Conservation (phyloP, 202 grass and related monocot species). For the Setaria italica region DNA sequence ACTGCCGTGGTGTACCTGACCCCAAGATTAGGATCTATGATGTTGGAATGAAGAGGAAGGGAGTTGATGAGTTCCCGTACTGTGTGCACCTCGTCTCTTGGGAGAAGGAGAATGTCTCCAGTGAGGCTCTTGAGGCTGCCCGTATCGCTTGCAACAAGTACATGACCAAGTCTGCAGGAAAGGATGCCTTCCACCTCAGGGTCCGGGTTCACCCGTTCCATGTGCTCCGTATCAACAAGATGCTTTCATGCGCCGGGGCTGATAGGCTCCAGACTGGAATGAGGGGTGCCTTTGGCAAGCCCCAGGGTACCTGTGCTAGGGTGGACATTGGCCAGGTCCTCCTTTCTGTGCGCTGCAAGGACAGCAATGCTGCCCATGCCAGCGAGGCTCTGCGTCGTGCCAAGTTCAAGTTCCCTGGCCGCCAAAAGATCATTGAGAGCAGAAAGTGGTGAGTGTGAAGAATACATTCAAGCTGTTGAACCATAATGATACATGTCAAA, state of each 20-base stretch:
- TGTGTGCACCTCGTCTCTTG: conserved; percentile 70
- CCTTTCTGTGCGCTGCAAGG: conserved; percentile 77
- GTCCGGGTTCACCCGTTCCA: conserved; percentile 76
- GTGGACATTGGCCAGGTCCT: conserved; percentile 73
- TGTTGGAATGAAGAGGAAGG: conserved; percentile 85
- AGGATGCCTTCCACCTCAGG: conserved; percentile 77
- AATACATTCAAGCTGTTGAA: neutral
- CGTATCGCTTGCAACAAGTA: conserved; percentile 82
- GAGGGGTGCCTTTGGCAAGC: conserved; percentile 82
- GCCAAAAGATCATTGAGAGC: conserved; percentile 81
- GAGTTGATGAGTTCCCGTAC: conserved; percentile 75
- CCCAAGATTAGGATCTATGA: conserved; percentile 80
- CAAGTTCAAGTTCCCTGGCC: conserved; percentile 84
- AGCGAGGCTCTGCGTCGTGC: conserved; percentile 65
- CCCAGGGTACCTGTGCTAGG: conserved; percentile 67
- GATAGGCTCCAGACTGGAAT: conserved; percentile 86
- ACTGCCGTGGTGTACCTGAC: conserved; percentile 82
- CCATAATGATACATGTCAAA: neutral
- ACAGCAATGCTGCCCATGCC: conserved; percentile 58
- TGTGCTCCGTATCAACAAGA: conserved; percentile 80
- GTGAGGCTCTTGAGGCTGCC: conserved; percentile 79
- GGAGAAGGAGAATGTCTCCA: conserved; percentile 78
- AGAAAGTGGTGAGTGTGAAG: conserved; percentile 49
- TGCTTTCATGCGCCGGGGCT: conserved; percentile 72
- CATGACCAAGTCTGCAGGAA: conserved; percentile 76